Evolutionary conservation across 2,329 filamentous ascomycete species (phyloP).

Genomic region (Aspergillus sp.): DNA sequence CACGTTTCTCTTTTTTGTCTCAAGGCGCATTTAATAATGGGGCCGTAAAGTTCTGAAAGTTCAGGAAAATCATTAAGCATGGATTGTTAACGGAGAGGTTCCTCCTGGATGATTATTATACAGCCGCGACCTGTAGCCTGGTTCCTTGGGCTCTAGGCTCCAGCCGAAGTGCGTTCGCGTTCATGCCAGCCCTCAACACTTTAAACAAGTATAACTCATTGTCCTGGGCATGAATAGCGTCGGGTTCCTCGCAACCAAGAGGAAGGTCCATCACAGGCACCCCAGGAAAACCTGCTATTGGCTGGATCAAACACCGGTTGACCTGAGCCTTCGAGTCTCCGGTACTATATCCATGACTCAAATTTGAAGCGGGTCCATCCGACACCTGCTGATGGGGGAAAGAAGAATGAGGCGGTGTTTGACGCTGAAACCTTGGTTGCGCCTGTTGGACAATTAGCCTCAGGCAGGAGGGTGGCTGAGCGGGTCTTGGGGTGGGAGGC

Average conservation of each 20-base stretch:
- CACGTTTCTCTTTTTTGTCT: background rate
- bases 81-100: too few species aligned
- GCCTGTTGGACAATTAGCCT: slow-evolving; percentile 4
- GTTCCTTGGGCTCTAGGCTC: too few species aligned
- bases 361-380: background rate
- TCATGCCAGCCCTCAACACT: too few species aligned
- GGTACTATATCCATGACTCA: too few species aligned
- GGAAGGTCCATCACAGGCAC: background rate
- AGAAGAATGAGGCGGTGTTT: slow-evolving; percentile 16
- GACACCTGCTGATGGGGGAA: background rate
- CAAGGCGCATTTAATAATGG: background rate
- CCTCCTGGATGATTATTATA: too few species aligned
- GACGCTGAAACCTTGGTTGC: slow-evolving; percentile 14
- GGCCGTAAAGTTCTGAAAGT: too few species aligned
- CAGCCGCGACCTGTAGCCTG: too few species aligned
- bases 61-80: too few species aligned
- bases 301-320: background rate
- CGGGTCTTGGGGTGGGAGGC: background rate
- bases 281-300: background rate
- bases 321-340: background rate
- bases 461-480: background rate
- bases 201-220: too few species aligned
- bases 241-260: background rate
- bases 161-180: too few species aligned
- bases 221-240: too few species aligned